These are phyloP conservation scores for Albatrellus ellisii DNA, from an alignment of 768 basidiomycete genomes.

Conservation along the genomic window DNA sequence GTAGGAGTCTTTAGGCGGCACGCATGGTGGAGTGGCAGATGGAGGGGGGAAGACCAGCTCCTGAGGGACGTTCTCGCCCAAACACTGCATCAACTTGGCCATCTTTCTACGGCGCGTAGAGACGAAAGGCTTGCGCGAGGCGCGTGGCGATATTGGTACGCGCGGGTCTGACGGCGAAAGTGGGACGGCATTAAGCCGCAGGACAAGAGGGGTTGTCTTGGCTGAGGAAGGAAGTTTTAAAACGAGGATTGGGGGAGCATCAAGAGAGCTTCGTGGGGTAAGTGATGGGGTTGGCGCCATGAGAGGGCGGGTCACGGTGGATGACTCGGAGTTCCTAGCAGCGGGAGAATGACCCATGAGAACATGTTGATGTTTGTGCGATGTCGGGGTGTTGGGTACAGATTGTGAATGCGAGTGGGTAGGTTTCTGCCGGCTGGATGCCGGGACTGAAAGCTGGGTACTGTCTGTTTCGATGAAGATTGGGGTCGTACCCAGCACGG, in stretches of 20 bases:
- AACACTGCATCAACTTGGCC: constrained; percentile 15
- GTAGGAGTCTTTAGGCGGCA: background rate
- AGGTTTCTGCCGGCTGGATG: background rate
- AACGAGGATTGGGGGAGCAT: too few relatives aligned
- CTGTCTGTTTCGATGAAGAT: constrained; percentile 10
- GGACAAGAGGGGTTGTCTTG: constrained; percentile 14
- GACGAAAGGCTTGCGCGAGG: constrained; percentile 4
- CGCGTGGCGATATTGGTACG: constrained; percentile 3
- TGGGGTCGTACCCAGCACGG: constrained; percentile 12
- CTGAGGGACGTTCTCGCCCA: constrained; percentile 19
- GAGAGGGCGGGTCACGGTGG: background rate
- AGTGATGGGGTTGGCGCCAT: background rate
- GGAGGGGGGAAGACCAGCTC: constrained; percentile 17
- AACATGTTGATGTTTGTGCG: constrained; percentile 1
- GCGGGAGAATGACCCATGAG: background rate
- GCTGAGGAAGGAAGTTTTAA: background rate
- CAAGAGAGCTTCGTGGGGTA: background rate
- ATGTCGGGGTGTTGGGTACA: background rate
- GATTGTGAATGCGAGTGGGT: background rate
- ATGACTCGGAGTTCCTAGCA: constrained; percentile 1
- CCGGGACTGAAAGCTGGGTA: background rate
- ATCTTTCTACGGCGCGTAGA: constrained; percentile 12
- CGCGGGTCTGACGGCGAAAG: constrained; percentile 17
- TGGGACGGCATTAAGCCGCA: constrained; percentile 19
- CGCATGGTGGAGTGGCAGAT: background rate